phyloP scores from a whole-genome alignment of 2,329 filamentous ascomycete species.

The Fusarium sp. region DNA sequence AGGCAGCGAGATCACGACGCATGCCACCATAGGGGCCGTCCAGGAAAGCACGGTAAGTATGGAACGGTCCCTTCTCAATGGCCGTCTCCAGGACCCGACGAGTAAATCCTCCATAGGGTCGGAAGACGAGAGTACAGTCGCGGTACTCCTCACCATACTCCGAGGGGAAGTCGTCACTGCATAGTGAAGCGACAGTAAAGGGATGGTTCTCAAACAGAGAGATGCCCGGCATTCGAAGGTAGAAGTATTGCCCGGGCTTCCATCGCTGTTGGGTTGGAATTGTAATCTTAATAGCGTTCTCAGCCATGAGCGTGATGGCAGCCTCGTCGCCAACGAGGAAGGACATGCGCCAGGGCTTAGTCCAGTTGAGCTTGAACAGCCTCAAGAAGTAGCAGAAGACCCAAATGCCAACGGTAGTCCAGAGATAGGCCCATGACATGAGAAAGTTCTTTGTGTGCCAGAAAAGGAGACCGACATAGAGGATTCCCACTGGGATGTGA shows the following conservation, averaged over 20 bases:
- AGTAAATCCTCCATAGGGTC: slow-evolving; percentile 92
- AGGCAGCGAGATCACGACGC: slow-evolving; percentile 88
- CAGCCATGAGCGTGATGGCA: slow-evolving; percentile 86
- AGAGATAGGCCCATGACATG: slow-evolving; percentile 90
- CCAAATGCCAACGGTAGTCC: slow-evolving; percentile 83
- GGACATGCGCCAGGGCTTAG: slow-evolving; percentile 79
- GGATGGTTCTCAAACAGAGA: slow-evolving; percentile 93
- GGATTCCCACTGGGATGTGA: slow-evolving; percentile 83
- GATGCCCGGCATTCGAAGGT: slow-evolving; percentile 92
- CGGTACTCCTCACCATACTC: slow-evolving; percentile 89
- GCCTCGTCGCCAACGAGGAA: slow-evolving; percentile 93
- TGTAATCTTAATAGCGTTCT: slow-evolving; percentile 95
- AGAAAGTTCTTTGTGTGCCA: slow-evolving; percentile 97
- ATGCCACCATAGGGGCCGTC: slow-evolving; percentile 97
- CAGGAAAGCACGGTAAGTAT: slow-evolving; percentile 91
- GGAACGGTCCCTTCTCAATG: slow-evolving; percentile 86
- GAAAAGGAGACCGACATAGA: slow-evolving; percentile 87
- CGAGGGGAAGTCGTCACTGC: slow-evolving; percentile 92
- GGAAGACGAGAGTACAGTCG: slow-evolving; percentile 91
- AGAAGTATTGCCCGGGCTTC: slow-evolving; percentile 94
- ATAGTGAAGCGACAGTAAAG: slow-evolving; percentile 93
- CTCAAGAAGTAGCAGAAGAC: slow-evolving; percentile 77
- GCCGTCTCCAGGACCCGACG: slow-evolving; percentile 84
- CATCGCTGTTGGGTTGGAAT: slow-evolving; percentile 93
- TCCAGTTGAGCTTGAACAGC: slow-evolving; percentile 90